Percentiles rank a stretch among this genome's conserved stretches.
These are phyloP conservation scores for Ganoderma lingzhi DNA, from an alignment of 1,284 basidiomycete genomes.

Conservation along the genomic window DNA sequence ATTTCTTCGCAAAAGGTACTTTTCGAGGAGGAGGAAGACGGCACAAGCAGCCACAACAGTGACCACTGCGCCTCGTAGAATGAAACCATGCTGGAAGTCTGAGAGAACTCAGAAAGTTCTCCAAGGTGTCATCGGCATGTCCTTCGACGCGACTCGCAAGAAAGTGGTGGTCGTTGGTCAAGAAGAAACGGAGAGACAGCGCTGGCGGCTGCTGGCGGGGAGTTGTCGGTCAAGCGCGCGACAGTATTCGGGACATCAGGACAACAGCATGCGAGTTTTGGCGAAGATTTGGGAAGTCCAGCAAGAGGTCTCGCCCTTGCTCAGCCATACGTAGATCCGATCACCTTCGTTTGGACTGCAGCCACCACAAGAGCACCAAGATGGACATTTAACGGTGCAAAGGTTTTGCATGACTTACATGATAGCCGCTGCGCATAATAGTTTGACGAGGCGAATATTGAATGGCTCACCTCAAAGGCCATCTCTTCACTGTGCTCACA, in stretches of 20 bases:
- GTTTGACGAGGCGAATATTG: neutral
- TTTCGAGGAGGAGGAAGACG: conserved; percentile 56
- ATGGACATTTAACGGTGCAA: neutral
- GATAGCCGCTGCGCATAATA: neutral
- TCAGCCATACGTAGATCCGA: neutral
- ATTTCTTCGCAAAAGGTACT: conserved; percentile 46
- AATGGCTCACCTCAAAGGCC: neutral
- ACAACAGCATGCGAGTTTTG: neutral
- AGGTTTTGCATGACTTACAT: neutral
- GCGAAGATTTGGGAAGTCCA: neutral
- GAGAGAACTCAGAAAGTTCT: no score
- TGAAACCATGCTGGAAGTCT: neutral
- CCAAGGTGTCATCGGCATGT: neutral
- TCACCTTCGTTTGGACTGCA: no score
- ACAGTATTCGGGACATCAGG: neutral
- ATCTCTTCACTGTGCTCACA: no score
- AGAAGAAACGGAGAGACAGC: neutral
- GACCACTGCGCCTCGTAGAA: conserved; percentile 65
- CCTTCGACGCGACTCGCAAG: neutral
- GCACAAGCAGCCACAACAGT: conserved; percentile 53
- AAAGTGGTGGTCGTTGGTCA: neutral
- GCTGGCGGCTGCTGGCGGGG: neutral
- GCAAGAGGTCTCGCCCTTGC: neutral
- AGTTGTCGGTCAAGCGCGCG: neutral
- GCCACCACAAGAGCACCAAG: neutral